Conservation (phyloP, 768 basidiomycete genomes). For the Russula olivacea region DNA sequence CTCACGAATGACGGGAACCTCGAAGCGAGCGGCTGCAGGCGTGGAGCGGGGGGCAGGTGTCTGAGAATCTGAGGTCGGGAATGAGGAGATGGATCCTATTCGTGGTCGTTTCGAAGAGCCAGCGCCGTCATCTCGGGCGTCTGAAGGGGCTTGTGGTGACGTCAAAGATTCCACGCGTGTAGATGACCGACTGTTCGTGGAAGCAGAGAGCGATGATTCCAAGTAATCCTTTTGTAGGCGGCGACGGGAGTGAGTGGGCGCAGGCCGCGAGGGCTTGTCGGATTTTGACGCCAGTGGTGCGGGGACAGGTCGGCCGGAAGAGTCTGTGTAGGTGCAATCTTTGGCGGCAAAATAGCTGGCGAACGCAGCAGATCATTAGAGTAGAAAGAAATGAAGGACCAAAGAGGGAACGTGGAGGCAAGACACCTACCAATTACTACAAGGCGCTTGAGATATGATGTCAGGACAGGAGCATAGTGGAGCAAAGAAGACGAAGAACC, state of each 20-base stretch:
- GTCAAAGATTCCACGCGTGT: conserved; percentile 8
- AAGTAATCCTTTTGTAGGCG: conserved; percentile 9
- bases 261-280: conserved; percentile 16
- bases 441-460: conserved; percentile 48
- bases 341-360: conserved; percentile 75
- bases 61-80: conserved; percentile 5
- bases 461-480: not conserved
- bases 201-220: conserved; percentile 12
- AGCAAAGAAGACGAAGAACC: conserved; percentile 35
- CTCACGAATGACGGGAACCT: conserved; percentile 24
- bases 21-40: conserved; percentile 17
- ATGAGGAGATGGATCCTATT: conserved; percentile 8
- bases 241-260: conserved; percentile 15
- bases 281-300: conserved; percentile 40
- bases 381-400: conserved; percentile 8
- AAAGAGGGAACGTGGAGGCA: not conserved
- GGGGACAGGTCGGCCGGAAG: conserved; percentile 72
- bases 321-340: conserved; percentile 73
- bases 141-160: conserved; percentile 27
- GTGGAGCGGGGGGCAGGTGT: not conserved
- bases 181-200: conserved; percentile 5
- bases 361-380: conserved; percentile 14
- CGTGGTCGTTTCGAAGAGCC: conserved; percentile 12
- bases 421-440: conserved; percentile 64
- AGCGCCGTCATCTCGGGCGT: conserved; percentile 27